Evolutionary conservation across 2,329 filamentous ascomycete species (phyloP), one percentile per base, ranked within the genome.

Genomic region (Colletotrichum siamense): DNA sequence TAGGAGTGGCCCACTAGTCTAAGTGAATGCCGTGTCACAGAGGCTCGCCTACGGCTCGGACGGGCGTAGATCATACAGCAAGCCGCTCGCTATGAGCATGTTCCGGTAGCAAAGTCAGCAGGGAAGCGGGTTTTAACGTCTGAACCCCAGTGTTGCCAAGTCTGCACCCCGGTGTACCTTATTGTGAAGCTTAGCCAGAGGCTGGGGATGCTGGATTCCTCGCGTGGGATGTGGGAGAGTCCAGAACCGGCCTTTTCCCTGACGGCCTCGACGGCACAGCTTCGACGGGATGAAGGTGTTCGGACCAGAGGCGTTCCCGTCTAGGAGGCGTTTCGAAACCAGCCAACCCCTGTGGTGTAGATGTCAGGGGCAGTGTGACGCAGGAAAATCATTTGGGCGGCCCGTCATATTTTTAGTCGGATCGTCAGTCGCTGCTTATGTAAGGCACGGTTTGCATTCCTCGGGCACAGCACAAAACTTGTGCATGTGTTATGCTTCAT

Each of bases 71-170:
- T 77, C 75, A 77, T 28, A 77, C 75, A 71, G 22, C 7, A 67
- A 34, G 57, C 49, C 32, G 66, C 73, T 77, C 75, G 72, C 75
- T 71, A 66, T 30, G 30, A 70, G 18, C 75, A 63, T 57, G 49
- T 77, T 75, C 75, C 75, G 75, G 75, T 77, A 71, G 71, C 75
- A 77, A 76, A 76, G 44, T 57, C 71, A 8, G 59, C 71, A 76
- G 71, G 74, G 65, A 26, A 34, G 44, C 57, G 57, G 73, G 24
- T 13, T 67, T 76, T 32, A 65, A 44, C 55, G 73, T 30, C 16
- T 55, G 49, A 39, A 62, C 28, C 69, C 63, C 55, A 24, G 69
- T 28, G 61, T 65, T 74, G 74, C 70, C 74, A 76, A 76, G 74
- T 69, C 65, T 61, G 59, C 70, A 76, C 74, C 74, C 71, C 65